phyloP scores from a whole-genome alignment of 78 protist genomes.

The slime mould (Dictyostelium discoideum) region dicty_2.7 NC_007088.5:599001-599500 shows the following conservation, averaged over 20 bases:
- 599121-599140: background rate
- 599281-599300: too few species aligned
- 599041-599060: background rate
- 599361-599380: background rate
- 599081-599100: background rate
- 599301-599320: background rate
- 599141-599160: background rate
- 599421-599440: background rate
- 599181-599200: too few species aligned
- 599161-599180: background rate
- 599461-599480: too few species aligned
- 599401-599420: background rate
- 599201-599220: too few species aligned
- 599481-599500: background rate
- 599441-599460: background rate
- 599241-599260: too few species aligned
- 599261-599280: too few species aligned
- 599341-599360: background rate
- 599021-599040: too few species aligned
- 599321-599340: too few species aligned
- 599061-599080: background rate
- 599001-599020: too few species aligned
- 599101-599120: background rate
- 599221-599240: too few species aligned
- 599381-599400: too few species aligned